Conservation (phyloP, 2,329 filamentous ascomycete genomes). For the Ilyonectria mors-panacis region DNA sequence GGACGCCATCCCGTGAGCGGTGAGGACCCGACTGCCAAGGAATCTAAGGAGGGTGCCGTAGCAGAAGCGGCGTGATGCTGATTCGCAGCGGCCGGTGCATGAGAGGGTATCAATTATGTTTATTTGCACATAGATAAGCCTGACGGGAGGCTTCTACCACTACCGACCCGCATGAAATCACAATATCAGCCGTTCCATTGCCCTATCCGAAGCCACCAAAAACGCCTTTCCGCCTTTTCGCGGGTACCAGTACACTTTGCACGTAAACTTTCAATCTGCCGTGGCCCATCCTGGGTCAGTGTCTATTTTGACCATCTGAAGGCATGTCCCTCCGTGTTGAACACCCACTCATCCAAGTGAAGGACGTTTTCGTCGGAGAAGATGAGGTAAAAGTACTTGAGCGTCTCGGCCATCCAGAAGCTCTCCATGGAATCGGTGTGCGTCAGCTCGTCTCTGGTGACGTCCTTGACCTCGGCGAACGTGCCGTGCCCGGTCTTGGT, state of each 20-base stretch:
- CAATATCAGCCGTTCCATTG: neutral
- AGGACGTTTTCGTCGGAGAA: constrained; percentile 76
- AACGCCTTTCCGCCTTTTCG: constrained; percentile 10
- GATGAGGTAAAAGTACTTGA: constrained; percentile 83
- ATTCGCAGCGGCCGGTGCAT: neutral
- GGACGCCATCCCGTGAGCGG: neutral
- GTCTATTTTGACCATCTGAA: constrained; percentile 43
- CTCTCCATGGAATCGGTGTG: constrained; percentile 75
- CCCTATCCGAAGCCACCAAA: constrained; percentile 1
- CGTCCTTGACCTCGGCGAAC: constrained; percentile 76
- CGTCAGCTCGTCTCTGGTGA: constrained; percentile 64
- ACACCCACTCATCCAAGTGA: constrained; percentile 78
- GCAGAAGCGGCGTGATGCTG: constrained; percentile 14
- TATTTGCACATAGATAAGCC: constrained; percentile 4
- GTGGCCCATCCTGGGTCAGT: constrained; percentile 4
- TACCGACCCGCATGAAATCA: neutral
- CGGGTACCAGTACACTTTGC: neutral
- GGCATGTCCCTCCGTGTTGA: constrained; percentile 70
- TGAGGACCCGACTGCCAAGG: neutral
- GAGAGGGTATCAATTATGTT: constrained; percentile 25
- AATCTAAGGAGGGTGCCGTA: constrained; percentile 8
- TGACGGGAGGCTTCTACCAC: neutral
- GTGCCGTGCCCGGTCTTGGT: constrained; percentile 71
- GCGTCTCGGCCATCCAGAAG: constrained; percentile 81
- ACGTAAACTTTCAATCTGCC: constrained; percentile 12